Evolutionary conservation across 169 alveolate species (phyloP), one percentile per base, ranked within the genome.

Genomic region (Theileria orientalis): DNA sequence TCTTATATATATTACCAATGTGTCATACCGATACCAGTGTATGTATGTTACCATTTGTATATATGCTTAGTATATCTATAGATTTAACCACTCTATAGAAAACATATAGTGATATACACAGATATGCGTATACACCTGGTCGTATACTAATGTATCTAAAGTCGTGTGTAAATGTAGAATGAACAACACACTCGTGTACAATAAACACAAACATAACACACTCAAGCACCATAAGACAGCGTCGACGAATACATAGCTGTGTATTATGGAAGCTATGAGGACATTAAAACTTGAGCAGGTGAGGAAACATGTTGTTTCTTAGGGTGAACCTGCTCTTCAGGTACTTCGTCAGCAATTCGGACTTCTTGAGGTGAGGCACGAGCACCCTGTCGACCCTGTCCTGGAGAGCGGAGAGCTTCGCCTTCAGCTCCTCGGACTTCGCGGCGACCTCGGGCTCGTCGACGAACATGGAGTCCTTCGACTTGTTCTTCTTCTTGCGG

Each of bases 251-350:
- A n/a, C n/a, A n/a, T n/a, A n/a, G n/a, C n/a, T n/a, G n/a, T n/a
- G n/a, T n/a, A n/a, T n/a, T 51, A 11, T 14, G 14, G 11, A 14
- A 13, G 6, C 42, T 0, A 23, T 30, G 32, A 41, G 13, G 47
- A 23, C 25, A 66, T 93, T 93, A 96, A 88, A 95, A 96, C 72
- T 92, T 91, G 82, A 96, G 84, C 71, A 87, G 91, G 85, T 96
- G 98, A 27, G 97, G 96, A 78, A 85, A 87, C 94, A 93, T 94
- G 60, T 95, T 94, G 84, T 90, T 93, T 72, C 94, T 83, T 66
- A 96, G 90, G 19, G 97, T 92, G 89, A 96, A 96, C 76, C 95
- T 89, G 23, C 95, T 89, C 78, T 89, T 90, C 59, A 96, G 83
- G 87, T 96, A 96, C 44, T 83, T 75, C 66, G 83, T 57, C 70